phyloP scores from a whole-genome alignment of 805 yeast species.

The Lipomyces chichibuensis region DNA sequence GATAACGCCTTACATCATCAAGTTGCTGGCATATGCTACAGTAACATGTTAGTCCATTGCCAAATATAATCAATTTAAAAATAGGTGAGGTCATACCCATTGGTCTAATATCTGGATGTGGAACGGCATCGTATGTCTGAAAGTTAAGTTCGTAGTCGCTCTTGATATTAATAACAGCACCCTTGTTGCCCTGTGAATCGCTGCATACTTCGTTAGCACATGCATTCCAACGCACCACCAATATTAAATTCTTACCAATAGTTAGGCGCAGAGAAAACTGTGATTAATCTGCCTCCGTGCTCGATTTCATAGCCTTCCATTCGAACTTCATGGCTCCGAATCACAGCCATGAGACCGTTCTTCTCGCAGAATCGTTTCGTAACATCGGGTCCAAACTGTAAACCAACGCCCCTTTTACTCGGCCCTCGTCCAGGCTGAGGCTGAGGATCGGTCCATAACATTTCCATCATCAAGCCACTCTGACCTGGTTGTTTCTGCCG shows the following conservation, averaged over 20 bases:
- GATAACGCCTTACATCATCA: conserved; percentile 18
- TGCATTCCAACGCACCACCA: background rate
- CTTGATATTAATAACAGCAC: conserved; percentile 81
- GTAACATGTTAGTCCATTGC: background rate
- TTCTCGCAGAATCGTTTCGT: conserved; percentile 74
- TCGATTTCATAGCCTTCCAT: conserved; percentile 87
- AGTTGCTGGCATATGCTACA: conserved; percentile 35
- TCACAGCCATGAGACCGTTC: conserved; percentile 75
- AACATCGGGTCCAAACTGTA: conserved; percentile 96
- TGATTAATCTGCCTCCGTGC: conserved; percentile 81
- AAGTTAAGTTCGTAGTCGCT: conserved; percentile 51
- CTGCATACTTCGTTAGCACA: conserved; percentile 47
- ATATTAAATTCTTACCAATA: conserved; percentile 47
- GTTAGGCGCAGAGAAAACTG: conserved; percentile 98
- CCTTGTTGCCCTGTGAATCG: conserved; percentile 87
- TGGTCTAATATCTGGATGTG: conserved; percentile 89
- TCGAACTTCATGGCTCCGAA: conserved; percentile 94
- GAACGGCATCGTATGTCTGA: conserved; percentile 74
- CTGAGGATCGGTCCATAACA: conserved; percentile 98
- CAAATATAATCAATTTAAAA: background rate
- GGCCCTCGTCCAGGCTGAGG: conserved; percentile 74
- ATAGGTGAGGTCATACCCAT: conserved; percentile 57
- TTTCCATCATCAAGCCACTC: conserved; percentile 93
- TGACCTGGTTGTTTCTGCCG: conserved; percentile 74
- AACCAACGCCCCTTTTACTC: conserved; percentile 91